A percentile compares a stretch with the other conserved stretches of the same genome.
Conservation (phyloP, 1,284 basidiomycete genomes). For the Cryptococcus maquisensis region DNA sequence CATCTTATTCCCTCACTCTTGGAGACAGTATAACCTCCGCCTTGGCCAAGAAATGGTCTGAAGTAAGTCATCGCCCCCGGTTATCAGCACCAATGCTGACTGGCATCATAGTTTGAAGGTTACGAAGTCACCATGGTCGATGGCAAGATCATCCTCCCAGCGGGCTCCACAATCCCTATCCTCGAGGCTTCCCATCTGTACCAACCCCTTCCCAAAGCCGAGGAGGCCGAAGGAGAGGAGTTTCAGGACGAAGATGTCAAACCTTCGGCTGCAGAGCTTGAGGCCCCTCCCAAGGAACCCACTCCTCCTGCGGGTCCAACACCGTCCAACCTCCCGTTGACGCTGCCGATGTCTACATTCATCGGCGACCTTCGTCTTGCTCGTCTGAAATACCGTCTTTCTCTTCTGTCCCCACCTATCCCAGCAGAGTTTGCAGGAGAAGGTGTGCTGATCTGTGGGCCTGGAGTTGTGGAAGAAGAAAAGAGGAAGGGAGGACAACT, state of each 20-base stretch:
- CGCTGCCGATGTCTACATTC: constrained; percentile 73
- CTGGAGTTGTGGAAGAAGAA: constrained; percentile 54
- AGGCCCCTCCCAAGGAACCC: constrained; percentile 36
- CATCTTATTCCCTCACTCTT: constrained; percentile 87
- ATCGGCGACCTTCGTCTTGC: constrained; percentile 92
- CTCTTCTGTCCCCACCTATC: constrained; percentile 59
- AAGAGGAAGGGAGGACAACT: constrained; percentile 59
- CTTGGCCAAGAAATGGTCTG: constrained; percentile 69
- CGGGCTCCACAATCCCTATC: constrained; percentile 63
- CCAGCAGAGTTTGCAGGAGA: constrained; percentile 89
- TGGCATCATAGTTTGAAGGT: constrained; percentile 77
- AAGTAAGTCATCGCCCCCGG: constrained; percentile 53
- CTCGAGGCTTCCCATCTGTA: constrained; percentile 57
- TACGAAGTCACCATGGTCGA: constrained; percentile 91
- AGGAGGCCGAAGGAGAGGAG: constrained; percentile 1
- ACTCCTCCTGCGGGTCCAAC: constrained; percentile 53
- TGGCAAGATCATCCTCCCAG: constrained; percentile 73
- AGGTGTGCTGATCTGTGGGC: constrained; percentile 87
- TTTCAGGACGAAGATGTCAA: constrained; percentile 13
- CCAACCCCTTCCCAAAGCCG: constrained; percentile 51
- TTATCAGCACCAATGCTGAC: not conserved
- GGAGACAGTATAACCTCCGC: constrained; percentile 78
- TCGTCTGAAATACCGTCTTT: constrained; percentile 70
- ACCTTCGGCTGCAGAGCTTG: constrained; percentile 4
- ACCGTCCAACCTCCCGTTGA: constrained; percentile 61